phyloP scores from a whole-genome alignment of 192 early-diverging fungal genomes.

The Backusella circina region DNA sequence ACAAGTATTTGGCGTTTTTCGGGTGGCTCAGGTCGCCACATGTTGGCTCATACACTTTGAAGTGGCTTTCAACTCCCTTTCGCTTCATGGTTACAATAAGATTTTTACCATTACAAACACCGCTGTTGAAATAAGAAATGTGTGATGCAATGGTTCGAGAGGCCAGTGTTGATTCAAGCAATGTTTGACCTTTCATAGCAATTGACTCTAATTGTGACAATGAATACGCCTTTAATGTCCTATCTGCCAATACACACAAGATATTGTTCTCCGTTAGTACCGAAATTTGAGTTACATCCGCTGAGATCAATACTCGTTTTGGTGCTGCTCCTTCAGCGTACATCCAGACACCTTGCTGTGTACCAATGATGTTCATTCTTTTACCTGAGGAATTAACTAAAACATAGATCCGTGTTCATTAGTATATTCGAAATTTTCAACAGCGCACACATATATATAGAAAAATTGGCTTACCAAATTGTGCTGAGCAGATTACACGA shows the following conservation, averaged over 20 bases:
- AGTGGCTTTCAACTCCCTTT: constrained; percentile 30
- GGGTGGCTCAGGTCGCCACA: constrained; percentile 31
- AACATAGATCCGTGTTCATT: neutral
- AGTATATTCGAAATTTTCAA: neutral
- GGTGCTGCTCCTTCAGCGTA: constrained; percentile 15
- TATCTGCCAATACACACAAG: neutral
- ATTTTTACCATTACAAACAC: constrained; percentile 53
- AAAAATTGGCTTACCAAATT: constrained; percentile 37
- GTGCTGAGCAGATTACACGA: constrained; percentile 50
- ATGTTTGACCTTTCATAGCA: neutral
- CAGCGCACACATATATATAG: neutral
- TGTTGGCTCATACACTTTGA: constrained; percentile 27
- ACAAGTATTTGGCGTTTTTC: constrained; percentile 12
- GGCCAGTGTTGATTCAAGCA: neutral
- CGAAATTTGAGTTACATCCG: neutral
- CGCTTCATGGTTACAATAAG: constrained; percentile 46
- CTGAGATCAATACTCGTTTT: constrained; percentile 43
- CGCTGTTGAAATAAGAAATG: constrained; percentile 72
- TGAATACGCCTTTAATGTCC: constrained; percentile 46
- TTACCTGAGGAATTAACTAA: constrained; percentile 30
- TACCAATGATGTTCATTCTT: constrained; percentile 69
- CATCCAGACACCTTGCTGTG: constrained; percentile 76
- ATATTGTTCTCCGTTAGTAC: neutral
- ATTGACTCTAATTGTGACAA: constrained; percentile 59
- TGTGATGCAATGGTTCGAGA: constrained; percentile 19